Conservation (phyloP, 2,329 filamentous ascomycete species). For the Blastomyces emzantsi region DNA sequence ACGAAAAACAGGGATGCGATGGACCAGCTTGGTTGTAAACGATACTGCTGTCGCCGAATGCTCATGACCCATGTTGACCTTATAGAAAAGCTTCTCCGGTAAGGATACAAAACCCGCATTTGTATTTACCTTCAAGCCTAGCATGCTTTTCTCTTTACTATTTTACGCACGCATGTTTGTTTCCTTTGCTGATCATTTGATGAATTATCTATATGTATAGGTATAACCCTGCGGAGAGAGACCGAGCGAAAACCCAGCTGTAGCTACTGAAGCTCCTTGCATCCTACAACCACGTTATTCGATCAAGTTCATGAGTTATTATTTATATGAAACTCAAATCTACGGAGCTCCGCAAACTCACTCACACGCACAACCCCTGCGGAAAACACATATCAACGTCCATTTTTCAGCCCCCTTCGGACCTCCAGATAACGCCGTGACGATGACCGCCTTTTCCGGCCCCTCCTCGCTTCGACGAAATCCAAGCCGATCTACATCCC, state of each 20-base stretch:
- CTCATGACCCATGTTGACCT: constrained; percentile 99
- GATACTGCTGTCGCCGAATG: constrained; percentile 99
- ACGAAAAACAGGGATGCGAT: constrained; percentile 67
- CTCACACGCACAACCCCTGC: neutral
- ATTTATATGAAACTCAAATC: neutral
- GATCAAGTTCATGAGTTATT: neutral
- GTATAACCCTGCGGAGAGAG: constrained; percentile 43
- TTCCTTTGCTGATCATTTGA: neutral
- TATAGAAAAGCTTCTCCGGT: constrained; percentile 97
- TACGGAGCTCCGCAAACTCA: neutral
- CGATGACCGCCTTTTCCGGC: neutral
- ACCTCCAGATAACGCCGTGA: neutral
- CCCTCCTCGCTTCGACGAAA: neutral
- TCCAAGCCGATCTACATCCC: neutral
- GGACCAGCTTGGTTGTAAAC: constrained; percentile 84
- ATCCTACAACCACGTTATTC: neutral
- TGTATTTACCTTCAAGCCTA: neutral
- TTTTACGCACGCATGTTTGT: neutral
- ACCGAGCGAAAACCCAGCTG: constrained; percentile 32
- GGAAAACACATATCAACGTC: neutral
- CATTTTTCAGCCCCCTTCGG: neutral
- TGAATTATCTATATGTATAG: constrained; percentile 20
- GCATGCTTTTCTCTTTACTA: neutral
- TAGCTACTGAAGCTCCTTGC: constrained; percentile 11
- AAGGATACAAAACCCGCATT: constrained; percentile 25